Evolutionary conservation across 208 protist species (phyloP), one percentile per base, ranked within the genome.

Genomic region (Acanthamoeba quina): DNA sequence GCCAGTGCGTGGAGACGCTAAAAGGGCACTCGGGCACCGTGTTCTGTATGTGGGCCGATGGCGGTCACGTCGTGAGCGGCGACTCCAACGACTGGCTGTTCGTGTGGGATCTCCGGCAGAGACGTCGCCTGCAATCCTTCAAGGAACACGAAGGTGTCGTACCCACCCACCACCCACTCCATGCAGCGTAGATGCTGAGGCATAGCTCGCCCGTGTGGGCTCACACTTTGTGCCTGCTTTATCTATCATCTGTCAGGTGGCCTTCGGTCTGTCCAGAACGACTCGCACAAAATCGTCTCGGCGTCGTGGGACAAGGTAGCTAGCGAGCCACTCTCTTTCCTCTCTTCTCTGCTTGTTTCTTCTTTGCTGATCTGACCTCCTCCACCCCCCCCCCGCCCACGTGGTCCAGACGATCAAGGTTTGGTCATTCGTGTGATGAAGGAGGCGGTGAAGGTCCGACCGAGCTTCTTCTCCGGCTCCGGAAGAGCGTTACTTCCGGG

Each of bases 251-350:
- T 64, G 58, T n/a, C 78, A 86, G 78, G 78, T 41, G 78, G 78
- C 1, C 78, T 86, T 26, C 78, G 78, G 9, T 58, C 78, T 86
- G 78, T 86, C 60, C 78, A 86, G 37, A 86, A 86, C 17, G 78
- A 86, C 64, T 86, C 78, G 2, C 47, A 86, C 52, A 86, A 86
- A 62, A 86, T 86, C 52, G 78, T 86, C 7, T 86, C 78, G 3
- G 78, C 78, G 11, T 86, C 78, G n/a, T 86, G 78, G 78, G 78
- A 86, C 78, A 86, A 86, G 78, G 78, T 86, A 80, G 3, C 37
- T 2, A 41, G 37, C 37, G 19, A 15, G 54, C 11, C 5, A 2
- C 19, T 21, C 19, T 21, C 11, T 64, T 64, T 21, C 15, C 58
- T 21, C 78, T 29, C 37, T 49, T n/a, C 41, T 13, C 37, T 49